Conservation (phyloP, 169 alveolate species). For the Plasmodium cynomolgi region DNA sequence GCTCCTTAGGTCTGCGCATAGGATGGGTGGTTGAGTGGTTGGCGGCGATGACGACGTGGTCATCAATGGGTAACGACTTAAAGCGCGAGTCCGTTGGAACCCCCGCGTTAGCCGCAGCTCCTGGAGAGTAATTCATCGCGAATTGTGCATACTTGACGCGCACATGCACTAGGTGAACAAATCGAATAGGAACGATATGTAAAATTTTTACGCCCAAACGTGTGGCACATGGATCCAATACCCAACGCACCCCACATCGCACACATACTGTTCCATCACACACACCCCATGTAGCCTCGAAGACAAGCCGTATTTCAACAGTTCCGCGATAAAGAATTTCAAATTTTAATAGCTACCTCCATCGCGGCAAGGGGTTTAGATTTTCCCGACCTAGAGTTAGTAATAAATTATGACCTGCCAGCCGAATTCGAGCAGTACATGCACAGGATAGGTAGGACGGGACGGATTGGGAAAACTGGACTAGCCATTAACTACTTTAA, state of each 20-base stretch:
- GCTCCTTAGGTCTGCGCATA: background rate
- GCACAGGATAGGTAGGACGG: conserved; percentile 99
- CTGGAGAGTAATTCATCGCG: background rate
- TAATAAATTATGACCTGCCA: conserved; percentile 97
- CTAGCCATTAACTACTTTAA: conserved; percentile 95
- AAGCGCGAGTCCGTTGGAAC: background rate
- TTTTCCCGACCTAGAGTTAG: conserved; percentile 94
- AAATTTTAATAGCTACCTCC: conserved; percentile 97
- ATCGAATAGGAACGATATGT: background rate
- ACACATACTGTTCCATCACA: background rate
- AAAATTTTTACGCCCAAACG: background rate
- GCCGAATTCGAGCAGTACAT: conserved; percentile 99
- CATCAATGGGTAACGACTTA: background rate
- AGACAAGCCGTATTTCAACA: conserved; percentile 33
- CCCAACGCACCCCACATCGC: background rate
- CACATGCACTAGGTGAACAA: background rate
- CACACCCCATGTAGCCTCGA: conserved; percentile 8
- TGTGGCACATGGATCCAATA: background rate
- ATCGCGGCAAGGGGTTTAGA: conserved; percentile 99
- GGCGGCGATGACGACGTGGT: background rate
- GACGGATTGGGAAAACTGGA: conserved; percentile 98
- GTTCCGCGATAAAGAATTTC: conserved; percentile 57
- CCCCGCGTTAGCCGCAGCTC: background rate
- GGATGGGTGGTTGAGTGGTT: background rate
- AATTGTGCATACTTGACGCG: background rate